Evolutionary conservation across 1,139 yeast genomes (phyloP).

Genomic region (Eremothecium coryli): DNA sequence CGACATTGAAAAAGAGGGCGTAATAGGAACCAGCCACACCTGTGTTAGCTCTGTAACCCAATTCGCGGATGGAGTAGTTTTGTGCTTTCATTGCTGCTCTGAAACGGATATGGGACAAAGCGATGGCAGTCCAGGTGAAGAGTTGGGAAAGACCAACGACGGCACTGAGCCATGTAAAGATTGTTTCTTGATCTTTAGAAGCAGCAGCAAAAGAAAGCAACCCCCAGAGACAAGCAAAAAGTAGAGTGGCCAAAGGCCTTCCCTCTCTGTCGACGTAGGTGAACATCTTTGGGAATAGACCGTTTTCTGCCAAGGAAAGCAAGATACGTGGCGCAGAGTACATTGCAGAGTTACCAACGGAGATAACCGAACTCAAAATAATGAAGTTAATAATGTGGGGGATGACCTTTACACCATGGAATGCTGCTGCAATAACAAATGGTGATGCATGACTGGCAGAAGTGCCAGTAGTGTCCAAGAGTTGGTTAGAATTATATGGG

Average conservation of each 20-base stretch:
- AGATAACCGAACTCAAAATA: slow-evolving; percentile 53
- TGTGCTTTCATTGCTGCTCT: slow-evolving; percentile 45
- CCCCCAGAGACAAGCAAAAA: slow-evolving; percentile 46
- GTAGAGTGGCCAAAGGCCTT: slow-evolving; percentile 46
- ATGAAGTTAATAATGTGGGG: slow-evolving; percentile 65
- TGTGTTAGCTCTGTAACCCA: slow-evolving; percentile 55
- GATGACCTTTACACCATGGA: slow-evolving; percentile 54
- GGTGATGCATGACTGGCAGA: slow-evolving; percentile 48
- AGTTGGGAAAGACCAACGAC: slow-evolving; percentile 54
- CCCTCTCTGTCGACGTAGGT: slow-evolving; percentile 49
- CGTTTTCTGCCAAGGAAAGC: slow-evolving; percentile 50
- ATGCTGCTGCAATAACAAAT: slow-evolving; percentile 57
- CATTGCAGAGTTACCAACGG: slow-evolving; percentile 67
- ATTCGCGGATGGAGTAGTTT: slow-evolving; percentile 52
- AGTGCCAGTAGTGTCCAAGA: slow-evolving; percentile 37
- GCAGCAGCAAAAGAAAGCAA: slow-evolving; percentile 54
- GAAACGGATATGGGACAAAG: slow-evolving; percentile 42
- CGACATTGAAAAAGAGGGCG: slow-evolving; percentile 50
- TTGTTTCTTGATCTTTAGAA: slow-evolving; percentile 39
- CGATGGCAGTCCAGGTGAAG: slow-evolving; percentile 50
- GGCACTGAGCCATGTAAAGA: slow-evolving; percentile 60
- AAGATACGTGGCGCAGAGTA: slow-evolving; percentile 63
- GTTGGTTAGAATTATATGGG: slow-evolving; percentile 43
- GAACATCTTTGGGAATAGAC: slow-evolving; percentile 49
- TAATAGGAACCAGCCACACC: slow-evolving; percentile 60